Evolutionary conservation across 371 early-diverging fungal species (phyloP), one percentile per base, ranked within the genome.

Genomic region (Mucor velutinosus): DNA sequence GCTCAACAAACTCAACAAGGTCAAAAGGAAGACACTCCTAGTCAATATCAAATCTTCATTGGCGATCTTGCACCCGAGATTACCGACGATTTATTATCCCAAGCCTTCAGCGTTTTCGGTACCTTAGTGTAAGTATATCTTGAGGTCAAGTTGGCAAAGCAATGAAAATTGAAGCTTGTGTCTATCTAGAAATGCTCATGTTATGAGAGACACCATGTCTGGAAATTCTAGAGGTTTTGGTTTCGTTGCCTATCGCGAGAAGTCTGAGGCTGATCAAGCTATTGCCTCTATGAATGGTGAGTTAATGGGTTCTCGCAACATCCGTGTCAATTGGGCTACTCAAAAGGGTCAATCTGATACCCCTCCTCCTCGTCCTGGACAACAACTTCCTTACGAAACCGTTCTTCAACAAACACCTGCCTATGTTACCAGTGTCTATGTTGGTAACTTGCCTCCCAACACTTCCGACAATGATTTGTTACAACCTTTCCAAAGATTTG

Each of bases 1-100:
- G 84, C 84, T 39, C 71, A 76, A 58, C 80, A 75, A 67, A 74
- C 75, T 39, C 70, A 76, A 39, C 75, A 66, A 53, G n/a, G 29
- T 35, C 30, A 39, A 35, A 88, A 84, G 61, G 87, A 88, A 72
- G 89, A 90, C 67, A 77, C 84, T 8, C 70, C 82, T 27, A 75
- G 85, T 58, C 94, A 94, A 72, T 95, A 87, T 74, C 85, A 94
- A n/a, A 70, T 95, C 21, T 95, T 94, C 68, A 88, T 88, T 60
- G 96, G 96, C 37, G 93, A 94, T 76, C 76, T 95, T 29, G 93
- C 93, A 23, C 92, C 92, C 71, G 96, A 95, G 70, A 90, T 93
- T 27, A 91, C 83, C 4, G 93, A 94, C 66, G 92, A 92, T 30
- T 68, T 87, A 17, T 80, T 94, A 37, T 60, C 73, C 12, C 85